Percentiles rank a stretch among this genome's conserved stretches.
These are phyloP conservation scores for Malus orientalis DNA, from an alignment of 306 rosid genomes.

Conservation along the genomic window DNA sequence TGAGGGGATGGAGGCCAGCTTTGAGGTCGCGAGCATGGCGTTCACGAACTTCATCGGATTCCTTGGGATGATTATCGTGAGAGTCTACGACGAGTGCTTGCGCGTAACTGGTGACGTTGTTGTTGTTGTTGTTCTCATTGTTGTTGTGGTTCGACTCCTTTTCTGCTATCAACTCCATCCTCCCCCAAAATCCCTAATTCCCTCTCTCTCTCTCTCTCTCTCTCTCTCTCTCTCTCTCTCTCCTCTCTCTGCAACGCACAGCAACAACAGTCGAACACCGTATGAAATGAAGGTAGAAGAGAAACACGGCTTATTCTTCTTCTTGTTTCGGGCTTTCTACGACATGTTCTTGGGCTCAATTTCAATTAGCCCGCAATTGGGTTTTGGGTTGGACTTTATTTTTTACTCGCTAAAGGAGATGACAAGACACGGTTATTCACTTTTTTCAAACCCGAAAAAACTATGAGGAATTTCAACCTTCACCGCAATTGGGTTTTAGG, in stretches of 20 bases:
- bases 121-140: slow-evolving; percentile 2
- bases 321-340: background rate
- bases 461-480: too few species aligned
- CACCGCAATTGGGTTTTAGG: background rate
- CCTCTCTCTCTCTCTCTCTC: background rate
- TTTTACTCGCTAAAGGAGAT: too few species aligned
- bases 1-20: slow-evolving; percentile 52
- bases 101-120: background rate
- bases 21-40: slow-evolving; percentile 44
- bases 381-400: background rate
- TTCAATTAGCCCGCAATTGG: background rate
- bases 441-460: accelerated
- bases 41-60: slow-evolving; percentile 28
- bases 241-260: background rate
- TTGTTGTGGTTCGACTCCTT: slow-evolving; percentile 26
- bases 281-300: background rate
- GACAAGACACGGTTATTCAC: too few species aligned
- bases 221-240: background rate
- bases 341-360: background rate
- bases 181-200: slow-evolving; percentile 24
- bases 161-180: slow-evolving; percentile 35
- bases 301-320: background rate
- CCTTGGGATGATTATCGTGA: slow-evolving; percentile 11
- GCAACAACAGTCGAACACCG: background rate
- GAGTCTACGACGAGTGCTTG: slow-evolving; percentile 17